phyloP scores from a whole-genome alignment of 805 yeast genomes.

The Yamadazyma akitaensis region DNA sequence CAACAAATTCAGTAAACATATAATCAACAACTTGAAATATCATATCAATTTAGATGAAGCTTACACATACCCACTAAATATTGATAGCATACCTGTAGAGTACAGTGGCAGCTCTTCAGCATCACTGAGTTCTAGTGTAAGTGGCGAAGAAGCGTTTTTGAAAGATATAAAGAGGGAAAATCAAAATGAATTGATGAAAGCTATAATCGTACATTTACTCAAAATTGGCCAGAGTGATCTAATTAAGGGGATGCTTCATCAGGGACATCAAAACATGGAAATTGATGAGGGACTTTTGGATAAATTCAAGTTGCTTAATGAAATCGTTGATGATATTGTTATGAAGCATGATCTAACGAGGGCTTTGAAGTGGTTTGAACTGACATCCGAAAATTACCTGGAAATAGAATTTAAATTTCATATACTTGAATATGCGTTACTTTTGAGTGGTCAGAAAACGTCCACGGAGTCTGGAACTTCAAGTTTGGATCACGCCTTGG shows the following conservation, averaged over 20 bases:
- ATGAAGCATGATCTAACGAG: conserved; percentile 28
- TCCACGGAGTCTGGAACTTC: neutral
- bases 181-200: conserved; percentile 30
- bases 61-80: conserved; percentile 35
- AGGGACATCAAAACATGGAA: conserved; percentile 16
- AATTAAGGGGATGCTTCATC: conserved; percentile 26
- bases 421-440: conserved; percentile 34
- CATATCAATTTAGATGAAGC: conserved; percentile 38
- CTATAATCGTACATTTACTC: conserved; percentile 36
- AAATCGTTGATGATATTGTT: conserved; percentile 33
- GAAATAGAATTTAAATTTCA: conserved; percentile 40
- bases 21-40: conserved; percentile 26
- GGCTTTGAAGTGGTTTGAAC: conserved; percentile 32
- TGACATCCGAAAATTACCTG: conserved; percentile 6
- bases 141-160: conserved; percentile 7
- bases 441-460: conserved; percentile 20
- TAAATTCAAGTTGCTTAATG: conserved; percentile 27
- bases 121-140: neutral
- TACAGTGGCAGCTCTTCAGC: conserved; percentile 3
- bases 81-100: conserved; percentile 25
- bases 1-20: conserved; percentile 32
- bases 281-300: conserved; percentile 23
- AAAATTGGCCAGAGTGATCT: conserved; percentile 39
- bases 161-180: conserved; percentile 20
- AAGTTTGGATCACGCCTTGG: conserved; percentile 22